A percentile compares a stretch with the other conserved stretches of the same genome.
Evolutionary conservation across 306 rosid genomes (phyloP).

Genomic region (Prinsepia uniflora): DNA sequence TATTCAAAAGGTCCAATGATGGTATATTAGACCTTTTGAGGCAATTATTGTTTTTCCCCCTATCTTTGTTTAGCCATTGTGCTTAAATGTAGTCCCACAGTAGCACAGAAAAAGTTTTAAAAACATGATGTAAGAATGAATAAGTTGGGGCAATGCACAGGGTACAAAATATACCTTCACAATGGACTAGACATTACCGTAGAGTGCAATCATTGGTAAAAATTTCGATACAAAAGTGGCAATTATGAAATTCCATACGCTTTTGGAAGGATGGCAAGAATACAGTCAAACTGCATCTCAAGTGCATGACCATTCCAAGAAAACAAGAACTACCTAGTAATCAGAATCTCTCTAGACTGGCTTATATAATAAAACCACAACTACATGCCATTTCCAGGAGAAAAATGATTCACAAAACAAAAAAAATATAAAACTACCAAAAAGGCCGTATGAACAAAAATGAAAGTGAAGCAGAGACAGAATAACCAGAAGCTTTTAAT

Average conservation of each 20-base stretch:
- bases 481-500: constrained; percentile 6
- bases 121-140: neutral
- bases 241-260: neutral
- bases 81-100: neutral
- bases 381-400: neutral
- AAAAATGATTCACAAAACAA: neutral
- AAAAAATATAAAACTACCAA: neutral
- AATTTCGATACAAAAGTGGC: neutral
- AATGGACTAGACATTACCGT: neutral
- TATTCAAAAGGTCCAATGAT: no score
- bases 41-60: no score
- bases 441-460: neutral
- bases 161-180: neutral
- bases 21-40: no score
- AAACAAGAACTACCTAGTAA: neutral
- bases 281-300: neutral
- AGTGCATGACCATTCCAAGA: neutral
- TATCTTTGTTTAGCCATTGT: neutral
- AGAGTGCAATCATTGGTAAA: neutral
- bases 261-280: neutral
- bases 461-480: neutral
- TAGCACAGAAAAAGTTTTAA: neutral
- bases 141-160: neutral
- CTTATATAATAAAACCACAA: neutral
- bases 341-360: neutral